phyloP scores from a whole-genome alignment of 305 asterid genomes.

The Ilex paraguariensis region DNA sequence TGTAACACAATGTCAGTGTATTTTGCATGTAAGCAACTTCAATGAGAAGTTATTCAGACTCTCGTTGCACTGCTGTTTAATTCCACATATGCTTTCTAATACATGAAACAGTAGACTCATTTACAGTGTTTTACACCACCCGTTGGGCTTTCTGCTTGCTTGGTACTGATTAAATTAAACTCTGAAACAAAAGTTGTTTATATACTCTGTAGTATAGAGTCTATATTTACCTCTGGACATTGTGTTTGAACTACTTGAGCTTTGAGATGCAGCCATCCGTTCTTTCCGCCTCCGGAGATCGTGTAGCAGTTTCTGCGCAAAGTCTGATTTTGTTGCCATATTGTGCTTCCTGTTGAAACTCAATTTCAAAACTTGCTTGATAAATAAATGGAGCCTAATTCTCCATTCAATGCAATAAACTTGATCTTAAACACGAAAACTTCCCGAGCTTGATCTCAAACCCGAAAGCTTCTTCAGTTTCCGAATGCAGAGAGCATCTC shows the following conservation, averaged over 20 bases:
- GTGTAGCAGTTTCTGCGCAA: constrained; percentile 46
- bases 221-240: constrained; percentile 25
- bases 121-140: neutral
- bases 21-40: neutral
- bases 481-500: constrained; percentile 15
- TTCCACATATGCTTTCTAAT: too few relatives aligned
- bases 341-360: neutral
- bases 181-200: neutral
- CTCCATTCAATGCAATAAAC: neutral
- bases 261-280: constrained; percentile 33
- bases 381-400: neutral
- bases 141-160: neutral
- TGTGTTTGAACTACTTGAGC: constrained; percentile 22
- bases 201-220: neutral
- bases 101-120: too few relatives aligned
- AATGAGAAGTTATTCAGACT: neutral
- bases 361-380: neutral
- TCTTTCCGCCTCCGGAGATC: constrained; percentile 50
- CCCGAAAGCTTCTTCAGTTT: neutral
- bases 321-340: constrained; percentile 42
- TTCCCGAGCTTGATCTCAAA: constrained; percentile 3
- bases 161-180: neutral
- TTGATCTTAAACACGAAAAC: neutral
- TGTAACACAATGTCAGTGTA: neutral
- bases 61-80: too few relatives aligned